Base-by-base conservation (phyloP, 805 yeast genomes). In the Kodamaea neixiangensis region DNA sequence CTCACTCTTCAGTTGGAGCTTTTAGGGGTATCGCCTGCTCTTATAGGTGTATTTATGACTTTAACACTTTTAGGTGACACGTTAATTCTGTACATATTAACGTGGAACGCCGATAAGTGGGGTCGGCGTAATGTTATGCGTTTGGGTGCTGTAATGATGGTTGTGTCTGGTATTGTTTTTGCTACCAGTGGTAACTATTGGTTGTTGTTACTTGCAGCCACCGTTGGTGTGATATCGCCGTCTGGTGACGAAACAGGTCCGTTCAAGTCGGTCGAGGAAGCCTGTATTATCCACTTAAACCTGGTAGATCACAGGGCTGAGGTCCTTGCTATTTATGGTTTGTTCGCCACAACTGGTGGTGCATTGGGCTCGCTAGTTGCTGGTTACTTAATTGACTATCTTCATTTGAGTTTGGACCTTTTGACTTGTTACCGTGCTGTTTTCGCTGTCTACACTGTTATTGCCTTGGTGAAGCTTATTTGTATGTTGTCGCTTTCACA, bases 161-260 rank as follows among this genome's bases (percentile, higher is more conserved):
- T 80, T 3, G 54, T 71, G 0, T 78, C 94, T 15, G 96, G 96
- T 1, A 45, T 79, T 1, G 76, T 80, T 0, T 90, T 90, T 64
- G 79, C 85, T n/a, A 67, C 69, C 19, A 72, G 75, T 53, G 73
- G 80, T 31, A 79, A 80, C 56, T 89, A 74, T 63, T 61, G 68
- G 55, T 54, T 86, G 1, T 71, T 90, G 37, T 68, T 90, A 17
- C 19, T 75, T 1, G 94, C 94, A 7, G 94, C 96, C 2, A 79
- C 88, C 2, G 51, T 88, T 25, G 97, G 97, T 1, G 96, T 90
- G 14, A 87, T 90, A 6, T 87, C 96, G 1, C 94, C 96, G 1
- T 82, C 89, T 22, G 96, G 97, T 19, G 91, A 86, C 60, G 97
- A 90, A 61, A 89, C 92, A 0, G 97, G 97, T 0, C 97, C 97